phyloP scores from a whole-genome alignment of 345 rosid species.

The Salix caprea region DNA sequence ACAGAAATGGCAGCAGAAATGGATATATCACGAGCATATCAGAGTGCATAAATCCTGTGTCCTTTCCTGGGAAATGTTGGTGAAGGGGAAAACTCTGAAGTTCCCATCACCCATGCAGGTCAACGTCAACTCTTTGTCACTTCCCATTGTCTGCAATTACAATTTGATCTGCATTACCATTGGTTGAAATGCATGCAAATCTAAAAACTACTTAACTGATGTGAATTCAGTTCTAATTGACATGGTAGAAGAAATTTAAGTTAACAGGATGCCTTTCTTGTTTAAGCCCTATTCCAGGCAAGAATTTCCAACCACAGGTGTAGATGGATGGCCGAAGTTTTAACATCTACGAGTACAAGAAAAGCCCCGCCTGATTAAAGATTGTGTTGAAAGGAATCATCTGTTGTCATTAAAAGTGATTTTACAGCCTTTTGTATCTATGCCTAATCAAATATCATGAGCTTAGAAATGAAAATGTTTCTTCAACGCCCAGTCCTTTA shows the following conservation, averaged over 20 bases:
- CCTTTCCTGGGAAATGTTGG: slow-evolving; percentile 57
- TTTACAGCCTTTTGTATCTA: neutral
- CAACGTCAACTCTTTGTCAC: slow-evolving; percentile 53
- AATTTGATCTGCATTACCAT: neutral
- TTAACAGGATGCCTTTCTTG: no score
- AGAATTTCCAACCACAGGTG: neutral
- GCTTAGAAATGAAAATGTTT: no score
- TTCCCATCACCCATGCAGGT: slow-evolving; percentile 67
- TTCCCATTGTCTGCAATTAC: slow-evolving; percentile 48
- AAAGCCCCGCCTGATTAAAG: no score
- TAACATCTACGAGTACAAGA: no score
- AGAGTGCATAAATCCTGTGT: slow-evolving; percentile 66
- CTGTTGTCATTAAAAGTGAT: no score
- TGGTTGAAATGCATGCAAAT: neutral
- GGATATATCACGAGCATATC: slow-evolving; percentile 42
- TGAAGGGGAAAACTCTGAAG: slow-evolving; percentile 55
- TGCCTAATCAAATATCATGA: neutral
- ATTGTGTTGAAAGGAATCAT: no score
- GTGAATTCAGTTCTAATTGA: neutral
- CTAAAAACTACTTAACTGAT: neutral
- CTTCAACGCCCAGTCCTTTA: no score
- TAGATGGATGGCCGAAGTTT: no score
- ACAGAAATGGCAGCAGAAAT: no score
- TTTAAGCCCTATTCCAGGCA: no score
- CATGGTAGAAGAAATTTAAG: neutral